These are phyloP conservation scores for Capronia americana DNA, from an alignment of 2,329 filamentous ascomycete species.

Conservation along the genomic window DNA sequence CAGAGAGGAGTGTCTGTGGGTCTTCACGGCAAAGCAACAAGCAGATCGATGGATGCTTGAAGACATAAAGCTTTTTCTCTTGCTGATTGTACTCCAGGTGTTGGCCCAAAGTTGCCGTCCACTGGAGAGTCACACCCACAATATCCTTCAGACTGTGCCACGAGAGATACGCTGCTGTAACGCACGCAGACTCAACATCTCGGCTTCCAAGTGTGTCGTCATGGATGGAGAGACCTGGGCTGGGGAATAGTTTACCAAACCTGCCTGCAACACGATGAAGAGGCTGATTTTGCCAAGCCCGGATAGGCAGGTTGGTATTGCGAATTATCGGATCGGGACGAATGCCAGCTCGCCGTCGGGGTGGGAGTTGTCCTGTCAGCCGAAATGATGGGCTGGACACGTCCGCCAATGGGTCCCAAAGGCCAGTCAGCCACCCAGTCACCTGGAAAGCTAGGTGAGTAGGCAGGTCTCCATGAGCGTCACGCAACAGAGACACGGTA, in stretches of 20 bases:
- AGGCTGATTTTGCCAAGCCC: conserved; percentile 8
- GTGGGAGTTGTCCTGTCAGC: neutral
- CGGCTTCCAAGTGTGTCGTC: conserved; percentile 15
- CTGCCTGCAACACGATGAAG: conserved; percentile 14
- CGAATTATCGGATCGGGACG: neutral
- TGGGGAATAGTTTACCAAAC: conserved; percentile 15
- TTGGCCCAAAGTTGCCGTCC: conserved; percentile 16
- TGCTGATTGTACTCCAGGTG: conserved; percentile 19
- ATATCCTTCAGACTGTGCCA: conserved; percentile 20
- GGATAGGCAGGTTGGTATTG: conserved; percentile 3
- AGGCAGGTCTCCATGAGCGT: conserved; percentile 4
- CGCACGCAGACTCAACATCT: conserved; percentile 16
- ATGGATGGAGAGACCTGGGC: conserved; percentile 9
- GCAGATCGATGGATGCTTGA: conserved; percentile 22
- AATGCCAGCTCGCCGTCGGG: neutral
- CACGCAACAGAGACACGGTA: conserved; percentile 6
- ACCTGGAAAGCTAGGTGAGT: conserved; percentile 14
- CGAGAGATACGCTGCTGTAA: conserved; percentile 18
- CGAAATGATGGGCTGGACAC: neutral
- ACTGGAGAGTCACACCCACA: conserved; percentile 12
- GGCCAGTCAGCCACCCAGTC: conserved; percentile 18
- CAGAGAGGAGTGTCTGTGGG: conserved; percentile 10
- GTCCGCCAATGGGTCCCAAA: conserved; percentile 14
- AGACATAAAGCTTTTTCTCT: conserved; percentile 19
- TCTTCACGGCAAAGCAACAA: conserved; percentile 13